Evolutionary conservation across 257 asterid species (phyloP).

Genomic region (Rhazya stricta): DNA sequence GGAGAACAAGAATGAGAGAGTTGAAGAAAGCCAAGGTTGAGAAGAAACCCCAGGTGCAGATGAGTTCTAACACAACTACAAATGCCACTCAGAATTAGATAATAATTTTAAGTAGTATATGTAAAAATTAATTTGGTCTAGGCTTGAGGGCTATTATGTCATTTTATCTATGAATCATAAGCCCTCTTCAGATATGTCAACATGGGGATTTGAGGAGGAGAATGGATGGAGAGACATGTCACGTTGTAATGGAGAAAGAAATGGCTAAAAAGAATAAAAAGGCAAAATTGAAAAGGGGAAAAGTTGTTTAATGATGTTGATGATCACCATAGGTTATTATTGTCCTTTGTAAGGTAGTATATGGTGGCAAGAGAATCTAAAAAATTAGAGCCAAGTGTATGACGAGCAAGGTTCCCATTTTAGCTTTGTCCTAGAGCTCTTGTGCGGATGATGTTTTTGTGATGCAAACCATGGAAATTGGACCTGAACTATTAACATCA

Average conservation of each 20-base stretch:
- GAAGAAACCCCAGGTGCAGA: constrained; percentile 19
- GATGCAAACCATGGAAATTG: not conserved
- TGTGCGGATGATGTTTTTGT: no score
- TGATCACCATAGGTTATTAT: not conserved
- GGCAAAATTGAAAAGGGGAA: not conserved
- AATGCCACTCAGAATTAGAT: not conserved
- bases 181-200: not conserved
- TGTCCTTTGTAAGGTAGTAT: not conserved
- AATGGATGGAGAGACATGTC: not conserved
- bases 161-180: not conserved
- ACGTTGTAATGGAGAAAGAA: not conserved
- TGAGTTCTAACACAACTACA: constrained; percentile 10
- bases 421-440: no score
- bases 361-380: not conserved
- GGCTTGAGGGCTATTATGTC: not conserved
- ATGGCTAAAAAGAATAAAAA: not conserved
- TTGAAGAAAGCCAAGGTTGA: constrained; percentile 25
- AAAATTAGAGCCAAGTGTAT: not conserved
- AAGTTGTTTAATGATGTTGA: not conserved
- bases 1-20: constrained; percentile 39
- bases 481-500: not conserved
- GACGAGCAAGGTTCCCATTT: no score
- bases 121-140: no score
- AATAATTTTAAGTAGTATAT: not conserved
- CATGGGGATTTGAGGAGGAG: no score